Evolutionary conservation across 148 eudicot genomes (phyloP).

Genomic region (Nepenthes gracilis): DNA sequence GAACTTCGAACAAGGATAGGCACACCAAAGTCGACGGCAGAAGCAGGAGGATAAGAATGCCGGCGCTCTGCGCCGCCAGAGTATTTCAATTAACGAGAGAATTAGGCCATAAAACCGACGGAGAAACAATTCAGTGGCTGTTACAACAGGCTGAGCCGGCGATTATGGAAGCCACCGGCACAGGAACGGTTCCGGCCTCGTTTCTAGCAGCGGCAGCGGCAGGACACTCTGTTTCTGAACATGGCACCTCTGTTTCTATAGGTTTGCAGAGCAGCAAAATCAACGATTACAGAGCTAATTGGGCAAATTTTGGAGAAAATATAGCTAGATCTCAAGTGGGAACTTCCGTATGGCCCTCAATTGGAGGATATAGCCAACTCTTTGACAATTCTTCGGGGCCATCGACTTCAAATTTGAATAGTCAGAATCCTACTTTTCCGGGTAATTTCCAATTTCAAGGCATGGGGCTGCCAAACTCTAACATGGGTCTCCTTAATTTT

Average conservation of each 20-base stretch:
- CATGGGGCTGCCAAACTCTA: conserved; percentile 35
- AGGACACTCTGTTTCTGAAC: conserved; percentile 26
- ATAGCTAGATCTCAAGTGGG: conserved; percentile 43
- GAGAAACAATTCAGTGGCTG: conserved; percentile 87
- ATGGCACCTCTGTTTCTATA: conserved; percentile 24
- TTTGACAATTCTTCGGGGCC: conserved; percentile 9
- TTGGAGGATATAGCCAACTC: conserved; percentile 21
- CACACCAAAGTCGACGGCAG: conserved; percentile 89
- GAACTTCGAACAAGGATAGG: conserved; percentile 69
- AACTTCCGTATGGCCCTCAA: conserved; percentile 38
- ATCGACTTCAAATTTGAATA: conserved; percentile 17
- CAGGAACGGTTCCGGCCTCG: conserved; percentile 71
- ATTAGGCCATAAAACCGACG: conserved; percentile 77
- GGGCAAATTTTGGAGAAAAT: conserved; percentile 20
- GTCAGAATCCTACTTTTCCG: conserved; percentile 25
- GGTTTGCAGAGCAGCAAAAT: conserved; percentile 26
- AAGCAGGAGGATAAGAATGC: conserved; percentile 72
- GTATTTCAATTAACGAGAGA: conserved; percentile 72
- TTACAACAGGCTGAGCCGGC: conserved; percentile 71
- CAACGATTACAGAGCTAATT: conserved; percentile 17
- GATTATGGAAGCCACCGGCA: conserved; percentile 67
- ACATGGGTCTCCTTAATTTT: conserved; percentile 55
- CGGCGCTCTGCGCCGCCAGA: conserved; percentile 74
- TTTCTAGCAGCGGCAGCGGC: conserved; percentile 39
- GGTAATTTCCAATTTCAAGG: conserved; percentile 51